phyloP scores from a whole-genome alignment of 371 early-diverging fungal genomes.

The Mycotypha africana region DNA sequence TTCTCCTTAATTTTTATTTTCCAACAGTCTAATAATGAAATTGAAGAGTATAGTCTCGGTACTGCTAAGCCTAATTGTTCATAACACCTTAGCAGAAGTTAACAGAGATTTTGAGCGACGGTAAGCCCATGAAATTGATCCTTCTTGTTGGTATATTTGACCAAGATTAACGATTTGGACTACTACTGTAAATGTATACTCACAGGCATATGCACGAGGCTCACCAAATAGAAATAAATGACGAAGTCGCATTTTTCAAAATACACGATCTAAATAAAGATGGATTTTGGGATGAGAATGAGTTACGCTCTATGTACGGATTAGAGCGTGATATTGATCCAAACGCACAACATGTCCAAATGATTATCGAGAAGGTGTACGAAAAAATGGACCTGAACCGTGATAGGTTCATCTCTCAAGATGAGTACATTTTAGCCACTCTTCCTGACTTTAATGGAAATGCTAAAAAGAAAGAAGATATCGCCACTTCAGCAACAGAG shows the following conservation, averaged over 20 bases:
- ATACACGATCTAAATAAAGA: conserved; percentile 39
- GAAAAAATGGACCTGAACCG: conserved; percentile 28
- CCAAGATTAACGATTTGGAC: too few relatives aligned
- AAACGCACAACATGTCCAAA: conserved; percentile 30
- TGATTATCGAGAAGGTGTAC: conserved; percentile 33
- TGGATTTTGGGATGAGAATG: conserved; percentile 27
- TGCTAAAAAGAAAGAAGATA: too few relatives aligned
- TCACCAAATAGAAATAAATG: conserved; percentile 31
- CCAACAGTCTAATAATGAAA: not conserved
- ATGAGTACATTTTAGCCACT: conserved; percentile 28
- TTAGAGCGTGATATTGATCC: conserved; percentile 28
- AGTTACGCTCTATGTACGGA: conserved; percentile 28
- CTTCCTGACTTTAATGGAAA: too few relatives aligned
- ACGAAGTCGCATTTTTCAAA: conserved; percentile 37
- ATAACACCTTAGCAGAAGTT: not conserved
- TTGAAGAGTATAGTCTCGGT: not conserved
- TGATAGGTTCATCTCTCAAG: conserved; percentile 26
- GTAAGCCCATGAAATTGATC: too few relatives aligned
- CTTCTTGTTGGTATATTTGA: too few relatives aligned
- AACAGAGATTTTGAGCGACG: conserved; percentile 6
- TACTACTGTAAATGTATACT: too few relatives aligned
- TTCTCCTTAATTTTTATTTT: not conserved
- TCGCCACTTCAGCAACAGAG: too few relatives aligned
- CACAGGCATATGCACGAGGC: conserved; percentile 31
- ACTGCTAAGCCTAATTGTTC: not conserved